Evolutionary conservation across 2,329 filamentous ascomycete genomes (phyloP).

Genomic region (Mariannaea sp.): DNA sequence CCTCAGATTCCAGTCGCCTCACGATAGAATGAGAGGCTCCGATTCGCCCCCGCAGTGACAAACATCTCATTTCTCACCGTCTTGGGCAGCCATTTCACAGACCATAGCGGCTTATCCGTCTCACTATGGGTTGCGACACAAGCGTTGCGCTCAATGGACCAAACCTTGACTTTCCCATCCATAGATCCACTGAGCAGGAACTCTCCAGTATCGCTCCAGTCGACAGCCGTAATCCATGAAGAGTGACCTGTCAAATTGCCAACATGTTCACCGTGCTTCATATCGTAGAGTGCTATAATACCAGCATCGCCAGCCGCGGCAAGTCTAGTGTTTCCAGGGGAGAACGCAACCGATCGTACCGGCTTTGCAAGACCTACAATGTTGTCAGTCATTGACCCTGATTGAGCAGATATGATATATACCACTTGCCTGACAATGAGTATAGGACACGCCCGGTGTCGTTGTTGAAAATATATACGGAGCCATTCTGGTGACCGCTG

Average conservation of each 20-base stretch:
- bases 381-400: slow-evolving; percentile 15
- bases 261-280: slow-evolving; percentile 88
- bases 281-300: slow-evolving; percentile 90
- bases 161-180: slow-evolving; percentile 94
- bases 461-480: slow-evolving; percentile 94
- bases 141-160: slow-evolving; percentile 80
- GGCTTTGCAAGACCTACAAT: slow-evolving; percentile 77
- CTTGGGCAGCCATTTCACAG: slow-evolving; percentile 82
- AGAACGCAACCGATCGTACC: slow-evolving; percentile 85
- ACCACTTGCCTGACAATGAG: slow-evolving; percentile 73
- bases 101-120: slow-evolving; percentile 83
- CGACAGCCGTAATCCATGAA: slow-evolving; percentile 87
- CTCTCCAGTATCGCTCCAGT: slow-evolving; percentile 94
- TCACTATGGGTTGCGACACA: slow-evolving; percentile 96
- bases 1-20: slow-evolving; percentile 63
- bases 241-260: slow-evolving; percentile 79
- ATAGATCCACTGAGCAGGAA: slow-evolving; percentile 86
- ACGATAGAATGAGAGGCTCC: slow-evolving; percentile 79
- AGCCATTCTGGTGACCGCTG: slow-evolving; percentile 90
- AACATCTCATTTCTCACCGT: slow-evolving; percentile 71
- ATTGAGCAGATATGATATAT: neutral
- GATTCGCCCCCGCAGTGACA: slow-evolving; percentile 76
- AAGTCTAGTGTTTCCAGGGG: slow-evolving; percentile 79
- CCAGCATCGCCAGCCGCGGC: slow-evolving; percentile 89
- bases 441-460: slow-evolving; percentile 83